Evolutionary conservation across 2,329 filamentous ascomycete genomes (phyloP).

Genomic region (Colletotrichum spinosum): DNA sequence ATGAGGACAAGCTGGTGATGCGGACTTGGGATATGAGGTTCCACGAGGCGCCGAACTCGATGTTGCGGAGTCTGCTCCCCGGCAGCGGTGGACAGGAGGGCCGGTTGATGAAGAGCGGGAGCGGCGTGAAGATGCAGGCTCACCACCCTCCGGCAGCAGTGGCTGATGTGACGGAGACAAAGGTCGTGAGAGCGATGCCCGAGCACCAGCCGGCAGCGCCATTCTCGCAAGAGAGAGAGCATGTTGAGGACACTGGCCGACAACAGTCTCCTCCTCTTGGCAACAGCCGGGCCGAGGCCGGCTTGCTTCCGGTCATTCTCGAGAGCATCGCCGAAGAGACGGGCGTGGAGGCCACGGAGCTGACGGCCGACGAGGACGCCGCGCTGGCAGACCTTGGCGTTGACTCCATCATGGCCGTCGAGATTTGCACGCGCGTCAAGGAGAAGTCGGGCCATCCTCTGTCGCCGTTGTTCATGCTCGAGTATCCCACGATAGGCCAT

Average conservation of each 20-base stretch:
- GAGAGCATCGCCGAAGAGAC: conserved; percentile 8
- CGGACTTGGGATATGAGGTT: not conserved
- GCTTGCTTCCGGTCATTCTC: conserved; percentile 1
- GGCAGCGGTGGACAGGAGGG: not conserved
- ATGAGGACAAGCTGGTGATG: conserved; percentile 1
- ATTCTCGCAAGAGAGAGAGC: not conserved
- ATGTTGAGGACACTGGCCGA: not conserved
- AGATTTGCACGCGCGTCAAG: conserved; percentile 1
- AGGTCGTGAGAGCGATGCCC: too few species aligned
- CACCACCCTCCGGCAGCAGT: too few species aligned
- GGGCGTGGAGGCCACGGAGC: conserved; percentile 39
- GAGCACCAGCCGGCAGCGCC: too few species aligned
- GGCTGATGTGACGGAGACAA: too few species aligned
- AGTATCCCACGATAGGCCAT: conserved; percentile 7
- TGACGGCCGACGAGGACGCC: conserved; percentile 3
- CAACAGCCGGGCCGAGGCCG: too few species aligned
- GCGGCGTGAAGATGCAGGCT: not conserved
- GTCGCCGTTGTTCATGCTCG: not conserved
- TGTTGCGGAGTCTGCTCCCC: not conserved
- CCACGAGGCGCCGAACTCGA: conserved; percentile 8
- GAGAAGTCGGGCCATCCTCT: not conserved
- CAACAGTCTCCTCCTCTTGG: too few species aligned
- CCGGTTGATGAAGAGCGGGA: not conserved
- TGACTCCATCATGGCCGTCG: conserved; percentile 23
- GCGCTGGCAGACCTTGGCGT: conserved; percentile 5